Conservation (phyloP, 208 protist species). For the Leishmania turanica region DNA sequence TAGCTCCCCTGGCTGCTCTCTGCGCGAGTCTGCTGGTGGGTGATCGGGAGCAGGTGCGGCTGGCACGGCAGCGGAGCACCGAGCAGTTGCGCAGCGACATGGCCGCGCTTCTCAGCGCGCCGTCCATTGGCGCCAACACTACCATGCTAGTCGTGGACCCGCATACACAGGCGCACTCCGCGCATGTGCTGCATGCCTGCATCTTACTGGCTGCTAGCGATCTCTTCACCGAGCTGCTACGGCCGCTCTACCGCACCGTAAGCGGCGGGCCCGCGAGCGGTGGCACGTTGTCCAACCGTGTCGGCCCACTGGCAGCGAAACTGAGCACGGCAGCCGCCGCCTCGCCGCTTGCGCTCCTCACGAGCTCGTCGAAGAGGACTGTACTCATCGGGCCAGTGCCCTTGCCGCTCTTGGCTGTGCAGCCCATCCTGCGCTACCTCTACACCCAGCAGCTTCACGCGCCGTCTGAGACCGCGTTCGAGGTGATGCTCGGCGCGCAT, state of each 20-base stretch:
- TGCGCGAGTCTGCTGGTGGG: constrained; percentile 52
- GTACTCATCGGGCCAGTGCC: constrained; percentile 78
- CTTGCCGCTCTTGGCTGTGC: constrained; percentile 60
- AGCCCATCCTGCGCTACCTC: constrained; percentile 68
- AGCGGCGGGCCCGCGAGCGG: constrained; percentile 4
- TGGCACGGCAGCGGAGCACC: constrained; percentile 42
- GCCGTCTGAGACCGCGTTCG: constrained; percentile 52
- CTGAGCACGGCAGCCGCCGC: constrained; percentile 31
- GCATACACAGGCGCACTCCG: constrained; percentile 68
- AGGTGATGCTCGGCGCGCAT: constrained; percentile 72
- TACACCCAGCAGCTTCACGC: constrained; percentile 70
- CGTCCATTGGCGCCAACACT: constrained; percentile 40
- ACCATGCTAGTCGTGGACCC: constrained; percentile 84
- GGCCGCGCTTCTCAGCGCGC: constrained; percentile 36
- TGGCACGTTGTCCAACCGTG: constrained; percentile 34
- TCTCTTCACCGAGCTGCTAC: constrained; percentile 80
- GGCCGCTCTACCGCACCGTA: constrained; percentile 53
- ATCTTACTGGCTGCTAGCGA: constrained; percentile 58
- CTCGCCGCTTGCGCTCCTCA: constrained; percentile 23
- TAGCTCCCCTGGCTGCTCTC: constrained; percentile 46
- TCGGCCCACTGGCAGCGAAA: constrained; percentile 69
- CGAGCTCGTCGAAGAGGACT: constrained; percentile 46
- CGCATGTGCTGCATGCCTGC: constrained; percentile 63
- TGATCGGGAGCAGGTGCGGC: constrained; percentile 37
- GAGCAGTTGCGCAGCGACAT: constrained; percentile 60